Evolutionary conservation across 768 basidiomycete species (phyloP), one percentile per base, ranked within the genome.

Genomic region (Hygrophorus russula): DNA sequence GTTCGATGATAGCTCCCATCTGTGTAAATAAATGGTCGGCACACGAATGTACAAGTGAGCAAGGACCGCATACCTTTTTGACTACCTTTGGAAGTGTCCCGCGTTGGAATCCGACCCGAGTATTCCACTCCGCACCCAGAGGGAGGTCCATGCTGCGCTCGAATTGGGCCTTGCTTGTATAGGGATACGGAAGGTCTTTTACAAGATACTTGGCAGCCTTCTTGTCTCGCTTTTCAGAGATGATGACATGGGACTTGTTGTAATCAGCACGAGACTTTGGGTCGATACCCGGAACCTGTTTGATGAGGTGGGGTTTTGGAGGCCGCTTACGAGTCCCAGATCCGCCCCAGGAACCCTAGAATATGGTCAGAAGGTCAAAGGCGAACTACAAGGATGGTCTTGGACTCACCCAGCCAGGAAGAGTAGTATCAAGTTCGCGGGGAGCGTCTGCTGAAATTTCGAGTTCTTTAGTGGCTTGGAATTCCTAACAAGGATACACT

Each of bases 221-320:
- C 66, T 89, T 90, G 66, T 98, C 94, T 46, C 81, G 80, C 62
- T 84, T 89, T 63, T 99, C 94, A 1, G 89, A 91, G 54, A 99
- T 87, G 66, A 99, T 96, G 56, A 98, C 76, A 57, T 96, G 82
- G 9, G 80, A 72, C 56, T 89, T 89, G 48, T 71, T 70, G 54
- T 80, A 82, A 60, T 99, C 96, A 11, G 83, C 81, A 35, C 96
- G 87, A 39, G 78, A 65, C 13, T 69, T 67, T 0, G 88, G 83
- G 49, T 82, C 79, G 50, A 97, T 68, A 12, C 94, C 93, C 0
- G 87, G 74, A 19, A 89, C 64, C 53, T 82, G 81, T 56, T 90
- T 90, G 59, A 93, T 73, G 43, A 83, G 72, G 46, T 82, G 71
- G 18, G 78, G 74, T 58, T 79, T 83, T 0, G 82, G 73, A 14